These are phyloP conservation scores for Rheum nobile DNA, from an alignment of 148 eudicot genomes.

Conservation along the genomic window DNA sequence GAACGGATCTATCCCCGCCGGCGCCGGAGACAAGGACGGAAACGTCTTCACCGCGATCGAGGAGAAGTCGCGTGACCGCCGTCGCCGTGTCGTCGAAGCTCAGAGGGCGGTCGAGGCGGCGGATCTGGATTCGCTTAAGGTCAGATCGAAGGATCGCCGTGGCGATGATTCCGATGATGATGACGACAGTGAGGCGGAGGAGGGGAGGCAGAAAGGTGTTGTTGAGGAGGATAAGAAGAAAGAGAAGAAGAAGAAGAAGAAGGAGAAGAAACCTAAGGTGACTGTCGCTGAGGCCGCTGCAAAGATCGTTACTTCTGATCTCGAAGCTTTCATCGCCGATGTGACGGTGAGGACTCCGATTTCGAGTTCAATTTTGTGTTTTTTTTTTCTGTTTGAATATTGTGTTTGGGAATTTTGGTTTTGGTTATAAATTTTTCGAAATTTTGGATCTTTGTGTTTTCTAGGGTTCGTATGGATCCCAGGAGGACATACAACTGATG, in stretches of 20 bases:
- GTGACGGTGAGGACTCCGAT: conserved; percentile 28
- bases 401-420: not conserved
- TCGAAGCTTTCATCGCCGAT: conserved; percentile 44
- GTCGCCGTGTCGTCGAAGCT: conserved; percentile 36
- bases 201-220: conserved; percentile 19
- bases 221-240: conserved; percentile 22
- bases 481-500: conserved; percentile 68
- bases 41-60: conserved; percentile 48
- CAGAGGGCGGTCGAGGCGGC: conserved; percentile 24
- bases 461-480: conserved; percentile 48
- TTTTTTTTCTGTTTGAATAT: not conserved
- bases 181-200: conserved; percentile 27
- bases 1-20: conserved; percentile 8
- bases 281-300: conserved; percentile 56
- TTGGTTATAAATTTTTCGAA: not conserved
- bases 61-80: conserved; percentile 54
- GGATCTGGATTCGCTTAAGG: conserved; percentile 6
- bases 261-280: conserved; percentile 62
- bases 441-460: conserved; percentile 4
- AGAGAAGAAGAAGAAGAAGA: conserved; percentile 42
- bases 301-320: conserved; percentile 46
- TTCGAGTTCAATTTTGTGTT: not conserved
- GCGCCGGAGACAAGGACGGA: conserved; percentile 12
- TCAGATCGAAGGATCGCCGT: conserved; percentile 33
- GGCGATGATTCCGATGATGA: conserved; percentile 30